Conservation (phyloP, 2,329 filamentous ascomycete species). For the Neurospora sp. region DNA sequence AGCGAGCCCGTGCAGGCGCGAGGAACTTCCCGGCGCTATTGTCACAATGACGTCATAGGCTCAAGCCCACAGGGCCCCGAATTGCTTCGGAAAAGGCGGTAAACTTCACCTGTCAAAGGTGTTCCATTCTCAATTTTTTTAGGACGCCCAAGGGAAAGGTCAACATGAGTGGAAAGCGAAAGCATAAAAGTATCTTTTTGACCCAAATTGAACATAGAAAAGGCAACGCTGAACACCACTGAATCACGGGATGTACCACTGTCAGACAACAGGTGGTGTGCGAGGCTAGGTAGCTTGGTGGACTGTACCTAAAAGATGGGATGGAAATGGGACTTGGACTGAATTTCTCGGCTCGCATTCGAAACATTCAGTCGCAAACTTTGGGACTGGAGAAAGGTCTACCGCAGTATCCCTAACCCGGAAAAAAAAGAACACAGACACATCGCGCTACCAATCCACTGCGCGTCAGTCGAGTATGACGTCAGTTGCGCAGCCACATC, state of each 20-base stretch:
- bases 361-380: neutral
- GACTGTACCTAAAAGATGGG: neutral
- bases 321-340: neutral
- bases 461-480: slow-evolving; percentile 10
- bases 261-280: neutral
- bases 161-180: neutral
- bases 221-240: neutral
- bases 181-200: neutral
- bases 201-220: neutral
- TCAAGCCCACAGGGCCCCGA: neutral
- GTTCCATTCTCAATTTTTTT: neutral
- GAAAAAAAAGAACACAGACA: neutral
- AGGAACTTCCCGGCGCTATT: neutral
- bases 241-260: neutral
- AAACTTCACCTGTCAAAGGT: neutral
- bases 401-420: neutral
- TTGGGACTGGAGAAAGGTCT: neutral
- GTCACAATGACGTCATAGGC: neutral
- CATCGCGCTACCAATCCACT: slow-evolving; percentile 7
- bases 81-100: neutral
- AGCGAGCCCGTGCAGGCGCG: neutral
- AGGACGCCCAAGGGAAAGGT: neutral
- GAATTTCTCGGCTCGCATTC: slow-evolving; percentile 1
- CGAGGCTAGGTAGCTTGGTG: neutral
- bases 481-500: slow-evolving; percentile 1